Percentiles rank a stretch among this genome's conserved stretches.
Evolutionary conservation across 257 asterid species (phyloP).

Genomic region (Petrea volubilis): DNA sequence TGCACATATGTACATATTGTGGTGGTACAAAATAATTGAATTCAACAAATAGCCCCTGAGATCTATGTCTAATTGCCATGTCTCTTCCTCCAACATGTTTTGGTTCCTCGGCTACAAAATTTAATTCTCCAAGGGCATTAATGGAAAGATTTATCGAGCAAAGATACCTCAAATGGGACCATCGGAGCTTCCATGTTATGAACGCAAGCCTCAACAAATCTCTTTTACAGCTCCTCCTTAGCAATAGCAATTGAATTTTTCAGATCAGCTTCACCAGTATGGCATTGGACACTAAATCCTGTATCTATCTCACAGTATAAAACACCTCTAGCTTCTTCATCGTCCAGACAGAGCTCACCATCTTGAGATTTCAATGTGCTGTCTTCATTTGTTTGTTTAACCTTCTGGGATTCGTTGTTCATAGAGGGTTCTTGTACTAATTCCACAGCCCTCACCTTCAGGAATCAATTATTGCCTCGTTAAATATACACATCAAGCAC

Average conservation of each 20-base stretch:
- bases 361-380: constrained; percentile 23
- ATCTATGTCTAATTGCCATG: not conserved
- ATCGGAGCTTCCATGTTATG: not conserved
- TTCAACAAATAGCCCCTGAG: too few species aligned
- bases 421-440: constrained; percentile 30
- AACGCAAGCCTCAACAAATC: constrained; percentile 4
- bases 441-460: constrained; percentile 82
- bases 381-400: constrained; percentile 34
- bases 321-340: constrained; percentile 49
- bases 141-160: not conserved
- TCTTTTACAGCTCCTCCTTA: constrained; percentile 32
- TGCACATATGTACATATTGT: too few species aligned
- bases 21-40: too few species aligned
- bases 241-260: constrained; percentile 32
- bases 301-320: constrained; percentile 46
- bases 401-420: constrained; percentile 17
- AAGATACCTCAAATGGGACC: constrained; percentile 1
- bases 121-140: not conserved
- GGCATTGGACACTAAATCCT: constrained; percentile 20
- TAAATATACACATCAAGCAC: not conserved
- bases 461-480: constrained; percentile 5
- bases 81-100: constrained; percentile 1
- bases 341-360: constrained; percentile 29
- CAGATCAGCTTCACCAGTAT: constrained; percentile 24
- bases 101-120: constrained; percentile 13